Evolutionary conservation across 129 eudicot species (phyloP), one percentile per base, ranked within the genome.

Genomic region (Calendula officinalis): DNA sequence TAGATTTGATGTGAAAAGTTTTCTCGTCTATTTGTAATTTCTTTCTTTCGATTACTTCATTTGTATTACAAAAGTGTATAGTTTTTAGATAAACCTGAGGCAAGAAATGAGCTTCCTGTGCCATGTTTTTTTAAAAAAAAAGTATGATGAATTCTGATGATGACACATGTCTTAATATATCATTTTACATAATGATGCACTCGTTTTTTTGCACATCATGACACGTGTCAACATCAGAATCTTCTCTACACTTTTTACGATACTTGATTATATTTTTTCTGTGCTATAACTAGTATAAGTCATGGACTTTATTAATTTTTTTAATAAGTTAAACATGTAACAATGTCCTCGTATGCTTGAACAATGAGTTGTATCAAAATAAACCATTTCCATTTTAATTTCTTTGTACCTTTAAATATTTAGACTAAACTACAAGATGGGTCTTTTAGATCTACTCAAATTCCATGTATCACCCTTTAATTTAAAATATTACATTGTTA

Each of bases 1-100:
- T 78, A 37, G 90, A 85, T 69, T 80, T 87, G 59, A 66, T 74
- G 64, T 85, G 61, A 78, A 69, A 67, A 62, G 61, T 47, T 44
- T 27, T 53, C 33, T 40, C 38, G 45, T 73, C 60, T 14, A 51
- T 8, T 67, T 54, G 60, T 49, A 71, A 48, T 44, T 67, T 40
- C 30, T 10, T 57, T 56, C 6, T 63, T 32, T 62, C 32, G 5
- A 1, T 3, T 12, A 7, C 56, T 33, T 14, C 9, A 3, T 50
- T 7, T 11, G 30, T 22, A 5, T 50, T 33, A 49, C 32, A 50
- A 33, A 50, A 33, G 56, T 50, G 30, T 22, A 12, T 46, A 46
- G 52, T 46, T 46, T 13, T 48, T 47, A 4, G 5, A 4, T 47
- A 14, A 47, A 14, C 16, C 4, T 45, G n/a, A 45, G 5, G 2